Evolutionary conservation across 2,329 filamentous ascomycete species (phyloP).

Genomic region (Ceratocystis cacaofunesta): DNA sequence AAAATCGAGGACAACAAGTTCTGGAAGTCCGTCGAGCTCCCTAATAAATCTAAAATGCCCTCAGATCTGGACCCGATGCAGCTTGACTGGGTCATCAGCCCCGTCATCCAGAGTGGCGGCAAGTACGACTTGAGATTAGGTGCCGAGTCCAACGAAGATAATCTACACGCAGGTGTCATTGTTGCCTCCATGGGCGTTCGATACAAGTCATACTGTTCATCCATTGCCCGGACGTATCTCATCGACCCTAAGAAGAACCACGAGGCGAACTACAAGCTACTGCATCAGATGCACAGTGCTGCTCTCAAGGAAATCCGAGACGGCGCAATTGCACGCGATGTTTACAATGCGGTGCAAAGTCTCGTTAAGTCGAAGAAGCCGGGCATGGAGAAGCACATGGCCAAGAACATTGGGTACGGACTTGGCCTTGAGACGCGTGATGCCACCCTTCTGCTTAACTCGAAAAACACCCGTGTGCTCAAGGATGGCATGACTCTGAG

Average conservation of each 20-base stretch:
- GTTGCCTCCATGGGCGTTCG: conserved; percentile 80
- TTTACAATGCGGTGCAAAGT: conserved; percentile 74
- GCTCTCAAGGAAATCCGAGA: conserved; percentile 84
- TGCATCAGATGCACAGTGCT: conserved; percentile 71
- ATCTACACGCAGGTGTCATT: conserved; percentile 82
- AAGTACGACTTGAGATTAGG: conserved; percentile 81
- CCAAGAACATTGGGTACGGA: conserved; percentile 81
- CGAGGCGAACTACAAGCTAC: conserved; percentile 83
- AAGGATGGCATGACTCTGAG: conserved; percentile 97
- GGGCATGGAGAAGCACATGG: conserved; percentile 85
- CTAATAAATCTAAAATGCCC: conserved; percentile 60
- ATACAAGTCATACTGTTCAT: conserved; percentile 90
- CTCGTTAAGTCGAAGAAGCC: conserved; percentile 82
- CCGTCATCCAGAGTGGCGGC: conserved; percentile 86
- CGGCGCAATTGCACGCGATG: conserved; percentile 70
- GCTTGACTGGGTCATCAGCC: conserved; percentile 86
- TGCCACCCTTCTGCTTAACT: conserved; percentile 66
- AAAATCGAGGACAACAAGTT: conserved; percentile 92
- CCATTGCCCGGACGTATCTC: conserved; percentile 84
- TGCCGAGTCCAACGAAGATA: conserved; percentile 63
- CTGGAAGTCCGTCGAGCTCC: conserved; percentile 65
- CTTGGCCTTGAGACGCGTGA: conserved; percentile 89
- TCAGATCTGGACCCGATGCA: conserved; percentile 75
- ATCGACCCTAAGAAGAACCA: conserved; percentile 95
- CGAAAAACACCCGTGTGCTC: conserved; percentile 66